These are phyloP conservation scores for Penicillium sp. DNA, from an alignment of 2,329 filamentous ascomycete genomes.

Conservation along the genomic window DNA sequence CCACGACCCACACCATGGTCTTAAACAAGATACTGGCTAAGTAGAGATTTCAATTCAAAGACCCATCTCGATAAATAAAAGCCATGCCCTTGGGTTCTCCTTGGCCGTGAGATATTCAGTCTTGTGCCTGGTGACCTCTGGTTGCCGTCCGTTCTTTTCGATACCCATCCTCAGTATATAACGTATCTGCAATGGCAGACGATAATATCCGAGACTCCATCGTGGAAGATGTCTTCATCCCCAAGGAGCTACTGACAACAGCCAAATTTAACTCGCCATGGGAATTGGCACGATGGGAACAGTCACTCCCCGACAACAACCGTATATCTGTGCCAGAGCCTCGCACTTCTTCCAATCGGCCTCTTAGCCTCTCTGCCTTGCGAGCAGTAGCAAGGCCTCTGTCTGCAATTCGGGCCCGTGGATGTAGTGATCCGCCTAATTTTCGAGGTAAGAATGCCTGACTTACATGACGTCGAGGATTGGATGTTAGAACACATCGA, in stretches of 20 bases:
- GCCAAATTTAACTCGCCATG: constrained; percentile 21
- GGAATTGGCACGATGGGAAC: constrained; percentile 20
- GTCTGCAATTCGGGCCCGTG: constrained; percentile 8
- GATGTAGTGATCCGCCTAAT: constrained; percentile 3
- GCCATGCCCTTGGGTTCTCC: neutral
- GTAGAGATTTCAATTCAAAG: neutral
- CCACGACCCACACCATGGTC: neutral
- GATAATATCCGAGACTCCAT: constrained; percentile 10
- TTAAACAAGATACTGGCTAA: neutral
- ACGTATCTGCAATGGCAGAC: neutral
- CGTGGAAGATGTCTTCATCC: constrained; percentile 20
- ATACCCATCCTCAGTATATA: neutral
- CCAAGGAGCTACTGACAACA: constrained; percentile 17
- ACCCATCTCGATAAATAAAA: neutral
- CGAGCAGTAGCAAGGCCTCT: constrained; percentile 8
- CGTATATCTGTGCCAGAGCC: constrained; percentile 8
- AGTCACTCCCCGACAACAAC: constrained; percentile 18
- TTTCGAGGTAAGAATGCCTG: constrained; percentile 2
- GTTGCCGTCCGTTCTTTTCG: neutral
- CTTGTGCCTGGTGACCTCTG: neutral
- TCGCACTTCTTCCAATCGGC: constrained; percentile 8
- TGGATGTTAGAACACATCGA: too few relatives aligned
- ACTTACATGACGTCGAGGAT: too few relatives aligned
- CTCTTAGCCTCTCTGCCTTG: constrained; percentile 15
- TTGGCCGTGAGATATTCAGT: neutral